Evolutionary conservation across 176 grass and related monocot species (phyloP).

Genomic region (Eragrostis curvula): DNA sequence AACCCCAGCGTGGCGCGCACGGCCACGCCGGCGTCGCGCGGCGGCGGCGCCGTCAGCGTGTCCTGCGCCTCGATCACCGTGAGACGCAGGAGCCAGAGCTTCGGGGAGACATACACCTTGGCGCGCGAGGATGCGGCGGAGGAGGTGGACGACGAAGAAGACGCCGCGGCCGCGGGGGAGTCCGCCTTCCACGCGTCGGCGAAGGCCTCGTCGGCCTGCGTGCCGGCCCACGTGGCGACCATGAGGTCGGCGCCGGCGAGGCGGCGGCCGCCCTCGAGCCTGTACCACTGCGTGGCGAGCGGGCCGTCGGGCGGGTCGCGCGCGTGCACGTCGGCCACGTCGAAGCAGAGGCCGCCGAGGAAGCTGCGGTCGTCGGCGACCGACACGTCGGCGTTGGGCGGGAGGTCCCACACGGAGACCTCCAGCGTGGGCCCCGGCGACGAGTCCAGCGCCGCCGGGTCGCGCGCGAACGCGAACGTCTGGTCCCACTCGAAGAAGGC

Average conservation of each 20-base stretch:
- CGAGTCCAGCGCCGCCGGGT: conserved; percentile 59
- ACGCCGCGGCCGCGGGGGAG: conserved; percentile 32
- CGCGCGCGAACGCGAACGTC: conserved; percentile 76
- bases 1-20: conserved; percentile 68
- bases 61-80: conserved; percentile 92
- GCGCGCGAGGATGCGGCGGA: conserved; percentile 48
- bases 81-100: conserved; percentile 83
- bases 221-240: conserved; percentile 90
- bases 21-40: conserved; percentile 62
- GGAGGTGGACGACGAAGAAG: conserved; percentile 19
- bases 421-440: conserved; percentile 67
- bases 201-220: conserved; percentile 93
- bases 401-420: conserved; percentile 89
- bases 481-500: conserved; percentile 94
- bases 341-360: conserved; percentile 92
- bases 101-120: conserved; percentile 89
- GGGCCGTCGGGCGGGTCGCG: conserved; percentile 78
- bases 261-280: conserved; percentile 66
- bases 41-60: conserved; percentile 54
- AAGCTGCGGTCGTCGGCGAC: conserved; percentile 66
- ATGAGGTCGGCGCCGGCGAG: conserved; percentile 67
- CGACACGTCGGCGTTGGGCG: conserved; percentile 57
- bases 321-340: conserved; percentile 71
- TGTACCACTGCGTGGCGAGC: conserved; percentile 90
- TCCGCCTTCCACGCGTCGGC: conserved; percentile 89